Conservation (phyloP, 2,329 filamentous ascomycete species). For the Ceratocystis papillata region DNA sequence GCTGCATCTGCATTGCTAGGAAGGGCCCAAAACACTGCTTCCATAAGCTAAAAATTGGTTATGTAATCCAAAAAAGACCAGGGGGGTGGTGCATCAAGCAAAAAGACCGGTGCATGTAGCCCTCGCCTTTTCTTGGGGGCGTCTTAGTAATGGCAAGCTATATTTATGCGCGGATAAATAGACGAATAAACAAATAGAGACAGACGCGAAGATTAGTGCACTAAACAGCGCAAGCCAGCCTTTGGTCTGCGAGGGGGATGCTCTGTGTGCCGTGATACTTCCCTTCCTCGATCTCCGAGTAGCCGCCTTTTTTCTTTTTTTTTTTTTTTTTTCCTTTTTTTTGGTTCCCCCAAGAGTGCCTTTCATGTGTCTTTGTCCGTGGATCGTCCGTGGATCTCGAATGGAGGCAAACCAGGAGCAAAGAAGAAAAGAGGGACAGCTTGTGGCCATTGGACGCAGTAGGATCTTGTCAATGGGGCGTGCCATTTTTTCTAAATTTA, state of each 20-base stretch:
- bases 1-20: no score
- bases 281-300: background rate
- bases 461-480: no score
- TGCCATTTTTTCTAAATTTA: no score
- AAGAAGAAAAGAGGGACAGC: background rate
- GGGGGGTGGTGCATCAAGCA: no score
- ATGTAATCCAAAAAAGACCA: no score
- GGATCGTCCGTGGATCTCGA: background rate
- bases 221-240: background rate
- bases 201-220: no score
- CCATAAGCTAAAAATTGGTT: no score
- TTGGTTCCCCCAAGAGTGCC: background rate
- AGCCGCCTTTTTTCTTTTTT: background rate
- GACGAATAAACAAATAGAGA: background rate
- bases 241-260: background rate
- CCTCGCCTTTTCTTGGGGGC: background rate
- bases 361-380: background rate
- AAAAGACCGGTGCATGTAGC: no score
- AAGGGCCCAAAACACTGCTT: no score
- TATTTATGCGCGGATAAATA: background rate
- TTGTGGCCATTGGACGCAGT: no score
- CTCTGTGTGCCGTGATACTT: no score
- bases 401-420: background rate
- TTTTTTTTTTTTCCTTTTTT: background rate
- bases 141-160: background rate